Evolutionary conservation across 306 rosid genomes (phyloP).

Genomic region (Carpinus viminea): DNA sequence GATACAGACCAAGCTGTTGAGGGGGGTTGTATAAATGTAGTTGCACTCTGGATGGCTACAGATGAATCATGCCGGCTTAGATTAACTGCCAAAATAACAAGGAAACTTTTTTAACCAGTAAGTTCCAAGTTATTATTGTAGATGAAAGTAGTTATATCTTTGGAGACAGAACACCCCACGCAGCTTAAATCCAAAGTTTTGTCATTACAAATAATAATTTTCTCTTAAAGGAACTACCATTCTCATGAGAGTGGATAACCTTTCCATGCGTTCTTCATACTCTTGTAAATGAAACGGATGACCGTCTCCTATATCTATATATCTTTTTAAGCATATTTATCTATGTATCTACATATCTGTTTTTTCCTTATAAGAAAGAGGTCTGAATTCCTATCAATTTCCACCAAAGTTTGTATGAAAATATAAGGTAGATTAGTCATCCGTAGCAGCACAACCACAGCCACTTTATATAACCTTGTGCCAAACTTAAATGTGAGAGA

Average conservation of each 20-base stretch:
- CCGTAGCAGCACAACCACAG: neutral
- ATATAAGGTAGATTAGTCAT: neutral
- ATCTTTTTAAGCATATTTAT: neutral
- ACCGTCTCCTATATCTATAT: neutral
- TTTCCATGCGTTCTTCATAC: neutral
- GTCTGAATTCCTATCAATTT: too few relatives aligned
- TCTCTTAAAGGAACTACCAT: neutral
- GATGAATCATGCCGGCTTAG: constrained; percentile 84
- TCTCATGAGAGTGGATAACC: neutral
- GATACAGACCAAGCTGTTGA: constrained; percentile 96
- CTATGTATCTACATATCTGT: too few relatives aligned
- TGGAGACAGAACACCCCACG: neutral
- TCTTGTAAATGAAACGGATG: neutral
- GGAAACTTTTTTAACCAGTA: constrained; percentile 14
- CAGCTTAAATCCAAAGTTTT: neutral
- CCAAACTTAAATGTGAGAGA: neutral
- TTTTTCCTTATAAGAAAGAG: too few relatives aligned
- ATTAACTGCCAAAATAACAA: constrained; percentile 55
- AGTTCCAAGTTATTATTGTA: constrained; percentile 1
- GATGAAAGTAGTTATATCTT: constrained; percentile 6
- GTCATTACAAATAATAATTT: neutral
- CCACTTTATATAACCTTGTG: neutral
- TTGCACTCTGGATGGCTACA: constrained; percentile 61
- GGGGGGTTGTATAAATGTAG: constrained; percentile 84
- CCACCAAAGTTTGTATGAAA: too few relatives aligned